These are phyloP conservation scores for Parastagonospora nodorum DNA, from an alignment of 2,329 filamentous ascomycete species.

Conservation along the genomic window DNA sequence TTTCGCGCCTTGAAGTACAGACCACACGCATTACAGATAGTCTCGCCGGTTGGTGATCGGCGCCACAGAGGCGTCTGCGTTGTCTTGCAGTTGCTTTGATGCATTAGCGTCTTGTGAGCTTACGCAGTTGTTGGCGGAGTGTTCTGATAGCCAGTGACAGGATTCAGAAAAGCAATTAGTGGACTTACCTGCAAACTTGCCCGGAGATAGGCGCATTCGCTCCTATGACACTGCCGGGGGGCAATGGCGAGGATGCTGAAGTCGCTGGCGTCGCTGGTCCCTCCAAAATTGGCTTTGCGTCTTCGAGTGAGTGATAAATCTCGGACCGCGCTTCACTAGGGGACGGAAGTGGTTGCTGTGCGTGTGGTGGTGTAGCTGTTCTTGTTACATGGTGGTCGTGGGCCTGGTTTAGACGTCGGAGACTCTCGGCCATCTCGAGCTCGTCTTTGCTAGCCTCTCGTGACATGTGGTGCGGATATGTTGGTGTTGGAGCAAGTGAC, in stretches of 20 bases:
- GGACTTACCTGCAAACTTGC: conserved; percentile 72
- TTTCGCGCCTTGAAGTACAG: conserved; percentile 94
- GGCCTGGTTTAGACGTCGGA: conserved; percentile 52
- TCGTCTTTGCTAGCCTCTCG: conserved; percentile 55
- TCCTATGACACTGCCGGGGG: conserved; percentile 18
- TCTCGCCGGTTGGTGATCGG: conserved; percentile 87
- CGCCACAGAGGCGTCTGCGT: conserved; percentile 94
- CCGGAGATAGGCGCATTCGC: conserved; percentile 55
- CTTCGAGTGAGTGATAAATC: conserved; percentile 49
- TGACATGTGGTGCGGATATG: conserved; percentile 46
- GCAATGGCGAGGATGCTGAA: conserved; percentile 22
- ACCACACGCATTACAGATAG: conserved; percentile 97
- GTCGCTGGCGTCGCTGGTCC: conserved; percentile 27
- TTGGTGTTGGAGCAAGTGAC: conserved; percentile 44
- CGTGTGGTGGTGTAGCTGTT: conserved; percentile 20
- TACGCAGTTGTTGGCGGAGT: conserved; percentile 3
- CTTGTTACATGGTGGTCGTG: conserved; percentile 39
- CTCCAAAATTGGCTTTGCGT: conserved; percentile 39
- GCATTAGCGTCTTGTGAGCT: conserved; percentile 18
- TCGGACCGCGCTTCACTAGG: conserved; percentile 31
- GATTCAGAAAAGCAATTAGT: not conserved
- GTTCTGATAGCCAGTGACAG: conserved; percentile 1
- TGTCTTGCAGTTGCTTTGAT: conserved; percentile 84
- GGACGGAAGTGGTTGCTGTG: conserved; percentile 20
- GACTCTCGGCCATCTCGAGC: conserved; percentile 55